phyloP scores from a whole-genome alignment of 257 asterid species.

The Echites panduratus region DNA sequence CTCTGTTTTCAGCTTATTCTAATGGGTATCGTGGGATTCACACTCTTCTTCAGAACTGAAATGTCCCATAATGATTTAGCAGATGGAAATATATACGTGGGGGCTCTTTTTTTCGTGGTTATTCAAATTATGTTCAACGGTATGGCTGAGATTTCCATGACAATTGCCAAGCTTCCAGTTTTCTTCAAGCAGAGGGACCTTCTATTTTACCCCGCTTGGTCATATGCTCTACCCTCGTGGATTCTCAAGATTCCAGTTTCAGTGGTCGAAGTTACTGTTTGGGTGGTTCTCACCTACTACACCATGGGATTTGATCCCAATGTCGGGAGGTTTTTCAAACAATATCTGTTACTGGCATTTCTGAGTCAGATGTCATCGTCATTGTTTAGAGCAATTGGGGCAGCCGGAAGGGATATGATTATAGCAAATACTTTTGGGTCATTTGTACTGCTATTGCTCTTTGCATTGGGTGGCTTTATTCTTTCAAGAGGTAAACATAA shows the following conservation, averaged over 20 bases:
- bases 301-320: slow-evolving; percentile 65
- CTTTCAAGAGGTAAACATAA: slow-evolving; percentile 57
- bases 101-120: slow-evolving; percentile 45
- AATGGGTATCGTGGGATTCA: slow-evolving; percentile 31
- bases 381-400: slow-evolving; percentile 51
- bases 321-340: slow-evolving; percentile 54
- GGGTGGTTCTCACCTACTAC: slow-evolving; percentile 52
- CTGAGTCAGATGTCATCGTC: slow-evolving; percentile 44
- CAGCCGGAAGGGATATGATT: slow-evolving; percentile 55
- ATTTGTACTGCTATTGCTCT: slow-evolving; percentile 40
- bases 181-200: slow-evolving; percentile 75
- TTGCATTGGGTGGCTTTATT: slow-evolving; percentile 61
- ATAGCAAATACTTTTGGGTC: slow-evolving; percentile 67
- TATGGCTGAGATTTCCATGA: slow-evolving; percentile 52
- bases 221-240: slow-evolving; percentile 63
- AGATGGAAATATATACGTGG: slow-evolving; percentile 45
- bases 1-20: slow-evolving; percentile 32
- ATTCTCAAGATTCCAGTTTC: slow-evolving; percentile 51
- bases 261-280: slow-evolving; percentile 43
- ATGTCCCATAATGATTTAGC: slow-evolving; percentile 28
- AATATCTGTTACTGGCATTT: slow-evolving; percentile 39
- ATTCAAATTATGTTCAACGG: slow-evolving; percentile 53
- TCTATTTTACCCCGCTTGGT: slow-evolving; percentile 68
- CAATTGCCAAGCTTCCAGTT: slow-evolving; percentile 63
- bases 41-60: slow-evolving; percentile 48